Evolutionary conservation across 805 yeast genomes (phyloP).

Genomic region (Candida dendrica): DNA sequence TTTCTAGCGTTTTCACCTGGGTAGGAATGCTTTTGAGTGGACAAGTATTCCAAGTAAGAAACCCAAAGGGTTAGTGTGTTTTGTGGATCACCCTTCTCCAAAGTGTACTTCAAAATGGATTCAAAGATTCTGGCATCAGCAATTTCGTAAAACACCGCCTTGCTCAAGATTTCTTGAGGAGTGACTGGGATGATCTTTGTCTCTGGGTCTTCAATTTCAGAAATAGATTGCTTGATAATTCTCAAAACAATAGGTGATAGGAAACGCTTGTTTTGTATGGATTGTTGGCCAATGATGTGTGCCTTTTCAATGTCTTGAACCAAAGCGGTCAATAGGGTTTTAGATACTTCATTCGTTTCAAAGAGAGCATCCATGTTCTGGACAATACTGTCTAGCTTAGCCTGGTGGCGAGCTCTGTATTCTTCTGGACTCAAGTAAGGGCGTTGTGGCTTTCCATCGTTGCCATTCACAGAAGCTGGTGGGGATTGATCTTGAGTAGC

Average conservation of each 20-base stretch:
- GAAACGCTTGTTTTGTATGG: neutral
- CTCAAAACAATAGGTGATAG: neutral
- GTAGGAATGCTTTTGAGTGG: conserved; percentile 1
- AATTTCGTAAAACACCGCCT: conserved; percentile 10
- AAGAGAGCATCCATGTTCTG: neutral
- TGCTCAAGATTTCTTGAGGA: conserved; percentile 15
- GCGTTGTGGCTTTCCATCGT: neutral
- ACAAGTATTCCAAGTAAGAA: conserved; percentile 13
- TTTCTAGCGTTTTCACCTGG: neutral
- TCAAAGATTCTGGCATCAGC: conserved; percentile 8
- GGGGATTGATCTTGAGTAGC: neutral
- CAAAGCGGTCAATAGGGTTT: neutral
- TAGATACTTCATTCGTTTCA: neutral
- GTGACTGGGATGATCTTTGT: conserved; percentile 10
- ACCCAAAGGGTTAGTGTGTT: conserved; percentile 18
- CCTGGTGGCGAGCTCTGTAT: neutral
- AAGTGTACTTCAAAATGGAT: conserved; percentile 6
- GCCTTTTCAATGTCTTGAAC: neutral
- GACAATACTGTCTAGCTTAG: neutral
- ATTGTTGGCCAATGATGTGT: neutral
- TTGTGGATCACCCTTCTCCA: conserved; percentile 7
- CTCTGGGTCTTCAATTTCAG: conserved; percentile 10
- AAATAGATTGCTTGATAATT: conserved; percentile 9
- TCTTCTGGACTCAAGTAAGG: neutral
- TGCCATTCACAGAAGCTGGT: neutral